Base-by-base conservation (phyloP, 495 filamentous ascomycete species). In the Saxophila tyrrhenica region DNA sequence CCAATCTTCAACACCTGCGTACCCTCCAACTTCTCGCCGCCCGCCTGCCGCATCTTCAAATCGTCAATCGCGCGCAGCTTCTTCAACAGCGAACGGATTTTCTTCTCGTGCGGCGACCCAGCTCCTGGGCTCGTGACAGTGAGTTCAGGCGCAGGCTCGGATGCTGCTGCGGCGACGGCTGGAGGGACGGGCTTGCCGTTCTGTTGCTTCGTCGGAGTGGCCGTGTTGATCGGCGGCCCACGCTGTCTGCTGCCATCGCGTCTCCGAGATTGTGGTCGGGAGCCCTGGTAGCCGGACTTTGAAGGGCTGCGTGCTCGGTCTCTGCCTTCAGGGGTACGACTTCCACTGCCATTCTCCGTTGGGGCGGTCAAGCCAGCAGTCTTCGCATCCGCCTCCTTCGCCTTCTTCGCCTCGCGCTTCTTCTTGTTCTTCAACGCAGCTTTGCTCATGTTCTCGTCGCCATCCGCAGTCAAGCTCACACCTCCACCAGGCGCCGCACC, bases 1-100 rank as follows among this genome's bases (percentile, higher is more conserved):
- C 79, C 77, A 58, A 98, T 98, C 78, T 98, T 98, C 79, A 92
- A 94, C 75, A 97, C 80, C 74, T 98, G 92, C 46, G 92, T 98
- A 66, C 95, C 89, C 70, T 98, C 92, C 53, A 98, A 67, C 73
- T 95, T 96, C 77, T 98, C 92, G 11, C 92, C 94, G 35, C 81
- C 81, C 2, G 91, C 92, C 57, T 87, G 80, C 50, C 92, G 79
- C 89, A 95, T 92, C 75, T 97, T 95, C 52, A 98, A 73, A 65
- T 98, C 92, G 60, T 97, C 92, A 63, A 98, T 98, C 13, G 92
- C 92, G 3, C 92, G 81, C 53, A 98, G 81, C 77, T 98, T 98
- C 79, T 98, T 98, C 67, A 94, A 75, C 56, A 98, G 75, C 21
- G 85, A 85, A 22, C 92, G 75, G 43, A 94, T 75, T 72, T 96